phyloP scores from a whole-genome alignment of 306 rosid species.

The Ammopiptanthus mongolicus region DNA sequence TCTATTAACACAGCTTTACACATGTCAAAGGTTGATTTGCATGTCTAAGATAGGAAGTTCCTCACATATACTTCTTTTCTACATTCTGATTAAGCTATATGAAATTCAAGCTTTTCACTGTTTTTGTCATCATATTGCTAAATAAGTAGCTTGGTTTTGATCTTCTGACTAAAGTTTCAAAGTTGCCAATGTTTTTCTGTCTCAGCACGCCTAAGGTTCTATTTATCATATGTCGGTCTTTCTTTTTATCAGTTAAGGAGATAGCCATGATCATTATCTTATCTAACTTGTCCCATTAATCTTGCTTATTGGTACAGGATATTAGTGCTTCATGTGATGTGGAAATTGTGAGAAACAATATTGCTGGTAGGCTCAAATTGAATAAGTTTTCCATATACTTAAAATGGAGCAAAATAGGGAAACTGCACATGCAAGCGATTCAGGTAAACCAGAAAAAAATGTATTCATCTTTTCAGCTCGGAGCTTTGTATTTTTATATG shows the following conservation, averaged over 20 bases:
- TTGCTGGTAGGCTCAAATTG: constrained; percentile 56
- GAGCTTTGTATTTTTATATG: background rate
- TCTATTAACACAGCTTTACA: background rate
- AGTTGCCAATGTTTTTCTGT: background rate
- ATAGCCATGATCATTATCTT: background rate
- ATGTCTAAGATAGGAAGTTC: background rate
- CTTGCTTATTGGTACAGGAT: constrained; percentile 49
- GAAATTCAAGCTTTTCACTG: background rate
- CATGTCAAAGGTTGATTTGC: background rate
- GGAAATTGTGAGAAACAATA: constrained; percentile 35
- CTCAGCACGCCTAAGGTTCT: background rate
- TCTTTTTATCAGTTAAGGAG: background rate
- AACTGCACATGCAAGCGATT: constrained; percentile 48
- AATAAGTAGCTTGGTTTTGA: background rate
- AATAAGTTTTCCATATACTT: constrained; percentile 42
- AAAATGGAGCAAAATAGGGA: constrained; percentile 86
- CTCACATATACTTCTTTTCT: background rate
- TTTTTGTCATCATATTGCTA: background rate
- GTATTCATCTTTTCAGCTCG: background rate
- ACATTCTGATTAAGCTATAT: background rate
- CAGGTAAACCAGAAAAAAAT: constrained; percentile 44
- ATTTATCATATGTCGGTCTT: background rate
- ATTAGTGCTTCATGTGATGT: constrained; percentile 52
- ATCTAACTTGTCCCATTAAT: background rate
- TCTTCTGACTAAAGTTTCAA: background rate